Evolutionary conservation across 2,329 filamentous ascomycete genomes (phyloP).

Genomic region (Thielaviopsis musarum): DNA sequence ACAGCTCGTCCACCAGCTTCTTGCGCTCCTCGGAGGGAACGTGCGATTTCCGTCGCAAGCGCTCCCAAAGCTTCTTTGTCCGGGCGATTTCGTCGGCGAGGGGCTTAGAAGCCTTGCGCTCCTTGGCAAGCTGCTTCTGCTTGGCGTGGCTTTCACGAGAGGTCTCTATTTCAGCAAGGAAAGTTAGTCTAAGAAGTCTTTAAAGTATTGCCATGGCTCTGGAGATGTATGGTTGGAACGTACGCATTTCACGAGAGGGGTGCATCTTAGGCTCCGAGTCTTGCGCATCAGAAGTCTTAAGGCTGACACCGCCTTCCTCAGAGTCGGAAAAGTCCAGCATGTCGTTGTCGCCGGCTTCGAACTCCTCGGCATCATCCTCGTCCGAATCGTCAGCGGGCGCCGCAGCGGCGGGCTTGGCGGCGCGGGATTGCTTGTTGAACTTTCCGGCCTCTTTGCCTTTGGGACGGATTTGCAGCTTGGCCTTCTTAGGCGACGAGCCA

Average conservation of each 20-base stretch:
- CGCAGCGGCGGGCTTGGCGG: slow-evolving; percentile 17
- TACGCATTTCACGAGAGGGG: slow-evolving; percentile 10
- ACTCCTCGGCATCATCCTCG: slow-evolving; percentile 23
- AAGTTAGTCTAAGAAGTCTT: not conserved
- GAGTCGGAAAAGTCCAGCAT: slow-evolving; percentile 30
- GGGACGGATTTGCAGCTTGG: slow-evolving; percentile 24
- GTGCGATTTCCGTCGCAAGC: slow-evolving; percentile 79
- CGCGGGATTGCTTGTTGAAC: not conserved
- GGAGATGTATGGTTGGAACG: not conserved
- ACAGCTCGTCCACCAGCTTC: slow-evolving; percentile 74
- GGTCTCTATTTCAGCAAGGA: slow-evolving; percentile 29
- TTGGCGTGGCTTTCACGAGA: slow-evolving; percentile 82
- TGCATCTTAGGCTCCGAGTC: slow-evolving; percentile 18
- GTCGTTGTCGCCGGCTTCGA: slow-evolving; percentile 25
- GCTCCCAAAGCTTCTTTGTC: slow-evolving; percentile 95
- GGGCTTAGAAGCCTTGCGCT: slow-evolving; percentile 84
- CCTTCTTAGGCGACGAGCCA: slow-evolving; percentile 33
- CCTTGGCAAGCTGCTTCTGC: slow-evolving; percentile 73
- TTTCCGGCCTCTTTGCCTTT: slow-evolving; percentile 15
- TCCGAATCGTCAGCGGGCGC: slow-evolving; percentile 21
- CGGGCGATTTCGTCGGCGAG: slow-evolving; percentile 77
- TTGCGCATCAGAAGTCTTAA: slow-evolving; percentile 23
- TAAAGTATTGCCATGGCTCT: not conserved
- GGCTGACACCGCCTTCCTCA: slow-evolving; percentile 35
- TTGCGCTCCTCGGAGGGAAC: slow-evolving; percentile 80